Percentiles rank a stretch among this genome's conserved stretches.
These are phyloP conservation scores for Plasmodium relictum DNA, from an alignment of 169 alveolate species.

Conservation along the genomic window DNA sequence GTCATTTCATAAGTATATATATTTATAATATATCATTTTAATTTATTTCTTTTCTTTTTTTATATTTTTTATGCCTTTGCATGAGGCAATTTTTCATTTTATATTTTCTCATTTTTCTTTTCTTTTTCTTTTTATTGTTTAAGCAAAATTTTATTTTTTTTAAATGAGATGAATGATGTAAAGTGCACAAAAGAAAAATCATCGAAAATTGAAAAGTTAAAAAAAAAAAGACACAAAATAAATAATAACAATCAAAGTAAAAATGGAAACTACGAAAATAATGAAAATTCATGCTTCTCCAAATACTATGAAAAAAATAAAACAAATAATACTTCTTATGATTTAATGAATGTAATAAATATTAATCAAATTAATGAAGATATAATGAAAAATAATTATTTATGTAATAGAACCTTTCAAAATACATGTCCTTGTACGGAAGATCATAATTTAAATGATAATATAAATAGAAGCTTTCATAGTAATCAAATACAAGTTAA, in stretches of 20 bases:
- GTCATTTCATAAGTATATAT: too few relatives aligned
- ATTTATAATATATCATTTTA: too few relatives aligned
- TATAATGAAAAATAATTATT: background rate
- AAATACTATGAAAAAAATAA: conserved; percentile 9
- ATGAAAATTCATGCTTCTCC: conserved; percentile 5
- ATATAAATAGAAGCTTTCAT: background rate
- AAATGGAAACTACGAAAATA: conserved; percentile 1
- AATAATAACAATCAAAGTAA: background rate
- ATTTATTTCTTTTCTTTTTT: too few relatives aligned
- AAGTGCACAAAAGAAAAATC: conserved; percentile 18
- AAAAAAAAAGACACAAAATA: conserved; percentile 1
- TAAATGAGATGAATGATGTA: too few relatives aligned
- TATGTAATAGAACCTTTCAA: background rate
- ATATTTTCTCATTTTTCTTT: too few relatives aligned
- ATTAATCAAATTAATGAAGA: background rate
- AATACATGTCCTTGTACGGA: too few relatives aligned
- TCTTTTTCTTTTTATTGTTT: too few relatives aligned
- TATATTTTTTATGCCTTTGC: too few relatives aligned
- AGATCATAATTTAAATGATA: background rate
- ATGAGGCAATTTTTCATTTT: too few relatives aligned
- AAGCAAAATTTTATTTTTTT: too few relatives aligned
- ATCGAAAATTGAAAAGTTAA: conserved; percentile 18
- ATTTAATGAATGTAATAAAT: background rate
- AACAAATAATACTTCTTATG: conserved; percentile 1
- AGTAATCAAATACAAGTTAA: background rate